These are phyloP conservation scores for Tulasnella calospora DNA, from an alignment of 768 basidiomycete genomes.

Conservation along the genomic window DNA sequence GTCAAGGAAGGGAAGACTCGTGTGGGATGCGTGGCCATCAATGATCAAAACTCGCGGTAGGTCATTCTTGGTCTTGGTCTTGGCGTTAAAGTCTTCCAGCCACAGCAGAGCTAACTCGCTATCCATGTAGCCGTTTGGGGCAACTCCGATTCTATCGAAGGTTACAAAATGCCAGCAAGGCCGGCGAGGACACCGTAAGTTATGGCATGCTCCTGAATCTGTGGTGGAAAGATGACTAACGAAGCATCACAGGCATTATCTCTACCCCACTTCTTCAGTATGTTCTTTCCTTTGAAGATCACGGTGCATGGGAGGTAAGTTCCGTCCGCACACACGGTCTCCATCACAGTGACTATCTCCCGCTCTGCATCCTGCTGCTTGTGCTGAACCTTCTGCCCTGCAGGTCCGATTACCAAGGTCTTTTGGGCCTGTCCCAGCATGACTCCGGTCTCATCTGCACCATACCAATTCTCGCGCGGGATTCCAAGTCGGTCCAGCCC, in stretches of 20 bases:
- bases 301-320: slow-evolving; percentile 19
- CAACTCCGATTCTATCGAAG: too few relatives aligned
- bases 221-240: neutral
- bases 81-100: too few relatives aligned
- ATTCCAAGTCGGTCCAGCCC: slow-evolving; percentile 5
- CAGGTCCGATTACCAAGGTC: slow-evolving; percentile 25
- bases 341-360: slow-evolving; percentile 27
- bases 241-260: slow-evolving; percentile 17
- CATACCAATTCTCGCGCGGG: slow-evolving; percentile 15
- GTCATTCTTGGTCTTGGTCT: too few relatives aligned
- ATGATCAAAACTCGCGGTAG: too few relatives aligned
- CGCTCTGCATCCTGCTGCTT: slow-evolving; percentile 7
- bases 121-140: too few relatives aligned
- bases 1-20: neutral
- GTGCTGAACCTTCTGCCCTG: slow-evolving; percentile 24
- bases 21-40: neutral
- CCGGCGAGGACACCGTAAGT: too few relatives aligned
- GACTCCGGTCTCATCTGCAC: slow-evolving; percentile 24
- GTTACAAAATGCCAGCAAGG: too few relatives aligned
- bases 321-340: slow-evolving; percentile 23
- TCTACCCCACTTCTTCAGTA: slow-evolving; percentile 15
- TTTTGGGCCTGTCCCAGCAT: slow-evolving; percentile 13
- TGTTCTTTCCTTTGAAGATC: slow-evolving; percentile 26
- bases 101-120: too few relatives aligned
- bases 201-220: too few relatives aligned